phyloP scores from a whole-genome alignment of 345 rosid genomes.

The Gossypium bickii region DNA sequence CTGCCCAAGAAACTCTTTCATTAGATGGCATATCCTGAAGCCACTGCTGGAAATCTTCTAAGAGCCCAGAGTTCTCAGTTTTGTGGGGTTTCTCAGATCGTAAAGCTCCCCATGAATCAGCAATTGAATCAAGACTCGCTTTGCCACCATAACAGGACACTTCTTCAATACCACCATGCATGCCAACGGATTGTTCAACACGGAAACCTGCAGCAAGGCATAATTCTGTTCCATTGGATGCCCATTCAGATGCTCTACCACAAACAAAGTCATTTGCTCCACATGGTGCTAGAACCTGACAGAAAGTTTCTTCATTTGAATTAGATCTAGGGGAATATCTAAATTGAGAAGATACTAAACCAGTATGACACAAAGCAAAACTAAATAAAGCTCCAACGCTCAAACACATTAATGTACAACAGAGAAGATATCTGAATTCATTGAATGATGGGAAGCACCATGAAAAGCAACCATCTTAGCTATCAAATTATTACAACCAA shows the following conservation, averaged over 20 bases:
- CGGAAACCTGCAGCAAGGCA: conserved; percentile 81
- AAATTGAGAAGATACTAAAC: background rate
- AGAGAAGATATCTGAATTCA: conserved; percentile 2
- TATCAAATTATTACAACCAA: background rate
- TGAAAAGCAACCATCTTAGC: background rate
- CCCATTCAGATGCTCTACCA: conserved; percentile 77
- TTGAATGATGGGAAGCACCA: conserved; percentile 11
- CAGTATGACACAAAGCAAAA: conserved; percentile 8
- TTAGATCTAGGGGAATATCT: conserved; percentile 11
- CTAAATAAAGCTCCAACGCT: background rate
- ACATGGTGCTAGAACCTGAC: conserved; percentile 72
- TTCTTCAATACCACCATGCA: conserved; percentile 33
- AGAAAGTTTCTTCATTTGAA: conserved; percentile 21
- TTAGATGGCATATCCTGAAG: conserved; percentile 38
- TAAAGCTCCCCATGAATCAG: conserved; percentile 61
- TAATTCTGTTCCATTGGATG: conserved; percentile 76
- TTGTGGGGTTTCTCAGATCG: conserved; percentile 34
- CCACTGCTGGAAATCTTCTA: conserved; percentile 49
- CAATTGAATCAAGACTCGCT: conserved; percentile 75
- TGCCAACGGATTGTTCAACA: conserved; percentile 35
- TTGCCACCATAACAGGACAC: conserved; percentile 72
- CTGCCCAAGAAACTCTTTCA: conserved; percentile 67
- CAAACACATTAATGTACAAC: background rate
- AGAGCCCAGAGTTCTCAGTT: conserved; percentile 21
- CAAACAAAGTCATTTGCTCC: conserved; percentile 75